These are phyloP conservation scores for Boechera divaricarpa DNA, from an alignment of 345 rosid genomes.

Conservation along the genomic window DNA sequence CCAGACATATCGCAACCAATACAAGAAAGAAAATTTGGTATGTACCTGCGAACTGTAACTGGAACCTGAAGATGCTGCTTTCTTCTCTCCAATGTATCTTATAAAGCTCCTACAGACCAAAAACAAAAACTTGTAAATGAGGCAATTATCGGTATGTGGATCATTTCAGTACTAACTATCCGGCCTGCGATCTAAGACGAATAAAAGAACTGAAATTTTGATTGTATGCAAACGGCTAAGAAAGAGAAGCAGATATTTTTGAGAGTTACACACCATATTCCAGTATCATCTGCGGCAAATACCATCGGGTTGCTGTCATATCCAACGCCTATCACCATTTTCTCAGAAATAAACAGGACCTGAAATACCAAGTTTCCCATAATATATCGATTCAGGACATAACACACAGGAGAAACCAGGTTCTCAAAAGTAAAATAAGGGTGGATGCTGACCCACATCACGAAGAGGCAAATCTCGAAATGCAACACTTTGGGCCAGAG, in stretches of 20 bases:
- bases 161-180: background rate
- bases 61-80: slow-evolving; percentile 65
- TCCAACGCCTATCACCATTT: slow-evolving; percentile 90
- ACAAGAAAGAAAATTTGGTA: background rate
- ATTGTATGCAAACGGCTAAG: background rate
- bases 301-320: slow-evolving; percentile 95
- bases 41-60: slow-evolving; percentile 89
- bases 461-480: slow-evolving; percentile 96
- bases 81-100: slow-evolving; percentile 84
- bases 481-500: slow-evolving; percentile 90
- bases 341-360: slow-evolving; percentile 95
- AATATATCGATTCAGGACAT: slow-evolving; percentile 39
- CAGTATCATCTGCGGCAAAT: slow-evolving; percentile 94
- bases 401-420: slow-evolving; percentile 33
- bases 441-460: slow-evolving; percentile 99
- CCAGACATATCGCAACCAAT: slow-evolving; percentile 1
- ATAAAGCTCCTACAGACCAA: slow-evolving; percentile 70
- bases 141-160: background rate
- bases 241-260: slow-evolving; percentile 24
- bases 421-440: slow-evolving; percentile 48
- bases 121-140: slow-evolving; percentile 26
- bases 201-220: background rate
- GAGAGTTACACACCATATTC: slow-evolving; percentile 72
- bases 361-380: slow-evolving; percentile 41
- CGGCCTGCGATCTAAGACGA: background rate